Evolutionary conservation across 1,284 basidiomycete genomes (phyloP), one percentile per base, ranked within the genome.

Genomic region (Ceratobasidium sp.): DNA sequence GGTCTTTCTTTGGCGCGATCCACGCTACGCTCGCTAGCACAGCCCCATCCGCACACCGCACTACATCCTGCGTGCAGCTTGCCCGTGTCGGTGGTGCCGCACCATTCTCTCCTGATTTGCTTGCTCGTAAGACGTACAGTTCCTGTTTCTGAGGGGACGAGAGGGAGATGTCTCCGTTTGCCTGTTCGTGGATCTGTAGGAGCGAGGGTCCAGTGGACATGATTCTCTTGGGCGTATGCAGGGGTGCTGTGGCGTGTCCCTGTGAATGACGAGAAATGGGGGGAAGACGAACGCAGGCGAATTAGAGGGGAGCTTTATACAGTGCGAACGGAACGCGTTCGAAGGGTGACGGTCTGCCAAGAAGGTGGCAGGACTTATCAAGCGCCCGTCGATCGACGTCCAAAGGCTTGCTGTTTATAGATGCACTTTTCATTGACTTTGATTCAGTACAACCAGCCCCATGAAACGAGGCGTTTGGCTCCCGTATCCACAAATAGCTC

Each of bases 131-230:
- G 8, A 60, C 67, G 47, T 72, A 57, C 17, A 47, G 15, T 27
- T 72, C 67, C 1, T 31, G 44, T 11, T 24, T 63, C 8, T 60
- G 67, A 1, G 67, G 45, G 27, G 53, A 48, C 48, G 29, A 24
- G 22, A 72, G 56, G 9, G 54, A 47, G 47, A 72, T 60, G 36
- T 72, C 67, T 19, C 67, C 67, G 41, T 72, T 60, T 17, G 67
- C 45, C 24, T 56, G 67, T 29, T 72, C 67, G 67, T 60, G 56
- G 31, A 72, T 31, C 15, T 48, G n/a, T 24, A 72, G 56, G 29
- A 48, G 33, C 48, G 47, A 66, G 29, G 48, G 47, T 7, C 63
- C 63, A n/a, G 22, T 51, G n/a, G 67, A 72, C 41, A 60, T 60
- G 31, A 22, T 48, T 19, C 22, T 72, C 7, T 51, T n/a, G 66